These are phyloP conservation scores for Chaetomidium leptoderma DNA, from an alignment of 495 filamentous ascomycete species.

Conservation along the genomic window DNA sequence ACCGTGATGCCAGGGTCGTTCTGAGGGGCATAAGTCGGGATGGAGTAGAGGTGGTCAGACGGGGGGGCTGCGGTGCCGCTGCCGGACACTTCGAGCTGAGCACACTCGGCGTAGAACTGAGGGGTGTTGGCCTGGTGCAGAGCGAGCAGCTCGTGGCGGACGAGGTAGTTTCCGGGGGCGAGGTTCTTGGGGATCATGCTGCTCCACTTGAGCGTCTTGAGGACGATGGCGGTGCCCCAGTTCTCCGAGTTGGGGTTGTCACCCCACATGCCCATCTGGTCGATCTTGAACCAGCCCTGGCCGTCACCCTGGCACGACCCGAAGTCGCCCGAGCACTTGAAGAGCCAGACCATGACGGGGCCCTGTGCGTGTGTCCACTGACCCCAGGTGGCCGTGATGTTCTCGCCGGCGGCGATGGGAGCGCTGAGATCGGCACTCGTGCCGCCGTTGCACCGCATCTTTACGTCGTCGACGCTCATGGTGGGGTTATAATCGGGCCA, in stretches of 20 bases:
- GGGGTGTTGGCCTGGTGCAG: slow-evolving; percentile 57
- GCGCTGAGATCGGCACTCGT: slow-evolving; percentile 43
- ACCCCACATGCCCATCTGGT: slow-evolving; percentile 45
- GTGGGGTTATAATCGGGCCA: slow-evolving; percentile 54
- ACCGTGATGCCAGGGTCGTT: slow-evolving; percentile 51
- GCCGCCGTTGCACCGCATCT: slow-evolving; percentile 56
- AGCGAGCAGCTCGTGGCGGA: slow-evolving; percentile 56
- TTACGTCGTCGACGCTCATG: slow-evolving; percentile 35
- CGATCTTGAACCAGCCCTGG: slow-evolving; percentile 58
- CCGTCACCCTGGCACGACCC: slow-evolving; percentile 43
- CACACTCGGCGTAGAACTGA: slow-evolving; percentile 60
- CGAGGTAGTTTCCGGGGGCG: slow-evolving; percentile 55
- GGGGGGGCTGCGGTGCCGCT: slow-evolving; percentile 44
- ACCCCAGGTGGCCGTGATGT: slow-evolving; percentile 48
- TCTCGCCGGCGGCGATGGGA: slow-evolving; percentile 43
- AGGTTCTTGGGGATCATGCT: slow-evolving; percentile 48
- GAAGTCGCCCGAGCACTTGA: slow-evolving; percentile 48
- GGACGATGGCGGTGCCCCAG: slow-evolving; percentile 6
- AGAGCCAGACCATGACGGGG: slow-evolving; percentile 54
- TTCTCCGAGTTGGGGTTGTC: slow-evolving; percentile 1
- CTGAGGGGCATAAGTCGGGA: slow-evolving; percentile 50
- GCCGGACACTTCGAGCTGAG: slow-evolving; percentile 51
- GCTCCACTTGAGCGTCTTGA: slow-evolving; percentile 35
- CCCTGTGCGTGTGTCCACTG: slow-evolving; percentile 58
- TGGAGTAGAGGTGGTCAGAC: slow-evolving; percentile 41